These are phyloP conservation scores for Skeletonema grethae DNA, from an alignment of 108 stramenopile species.

Conservation along the genomic window DNA sequence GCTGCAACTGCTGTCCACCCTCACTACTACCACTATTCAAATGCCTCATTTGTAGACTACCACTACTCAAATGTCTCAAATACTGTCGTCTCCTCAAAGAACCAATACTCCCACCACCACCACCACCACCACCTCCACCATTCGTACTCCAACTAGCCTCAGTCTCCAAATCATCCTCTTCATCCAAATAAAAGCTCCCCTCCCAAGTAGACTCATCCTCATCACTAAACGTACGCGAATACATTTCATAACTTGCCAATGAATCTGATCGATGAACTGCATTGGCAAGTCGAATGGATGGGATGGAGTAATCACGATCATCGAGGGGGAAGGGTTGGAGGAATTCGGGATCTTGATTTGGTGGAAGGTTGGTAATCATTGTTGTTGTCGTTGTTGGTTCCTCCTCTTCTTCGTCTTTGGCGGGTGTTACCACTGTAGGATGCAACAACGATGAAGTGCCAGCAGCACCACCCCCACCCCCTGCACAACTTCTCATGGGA, in stretches of 20 bases:
- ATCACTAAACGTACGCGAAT: slow-evolving; percentile 23
- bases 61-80: neutral
- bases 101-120: neutral
- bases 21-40: neutral
- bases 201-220: slow-evolving; percentile 38
- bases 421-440: slow-evolving; percentile 1
- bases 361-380: slow-evolving; percentile 4
- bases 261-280: slow-evolving; percentile 16
- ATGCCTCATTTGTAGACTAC: no score
- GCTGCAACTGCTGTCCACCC: neutral
- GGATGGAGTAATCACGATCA: slow-evolving; percentile 50
- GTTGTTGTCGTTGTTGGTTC: neutral
- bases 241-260: slow-evolving; percentile 10
- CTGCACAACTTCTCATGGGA: no score
- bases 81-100: slow-evolving; percentile 2
- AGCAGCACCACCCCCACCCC: no score
- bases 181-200: slow-evolving; percentile 3
- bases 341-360: neutral
- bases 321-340: slow-evolving; percentile 33
- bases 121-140: no score
- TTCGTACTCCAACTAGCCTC: slow-evolving; percentile 27
- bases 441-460: neutral
- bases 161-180: slow-evolving; percentile 19
- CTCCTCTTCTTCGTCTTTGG: neutral
- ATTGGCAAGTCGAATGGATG: slow-evolving; percentile 52